Evolutionary conservation across 441 rosid species (phyloP).

Genomic region (Populus hybrid): DNA sequence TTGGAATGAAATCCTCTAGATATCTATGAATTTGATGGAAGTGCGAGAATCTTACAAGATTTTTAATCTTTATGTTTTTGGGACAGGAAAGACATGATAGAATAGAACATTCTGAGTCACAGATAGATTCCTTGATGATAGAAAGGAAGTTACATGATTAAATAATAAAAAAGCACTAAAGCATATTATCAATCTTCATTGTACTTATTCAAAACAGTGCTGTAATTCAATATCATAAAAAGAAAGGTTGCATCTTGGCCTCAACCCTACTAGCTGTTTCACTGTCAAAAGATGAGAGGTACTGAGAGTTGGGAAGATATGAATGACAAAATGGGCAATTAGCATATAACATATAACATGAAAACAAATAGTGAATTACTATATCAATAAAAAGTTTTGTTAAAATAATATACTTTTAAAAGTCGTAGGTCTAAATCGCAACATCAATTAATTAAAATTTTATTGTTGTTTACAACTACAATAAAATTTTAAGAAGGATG

Average conservation of each 20-base stretch:
- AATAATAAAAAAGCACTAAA: not conserved
- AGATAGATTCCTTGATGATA: not conserved
- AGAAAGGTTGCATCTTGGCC: not conserved
- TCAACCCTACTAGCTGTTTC: not conserved
- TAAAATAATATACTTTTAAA: too few relatives aligned
- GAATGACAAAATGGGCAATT: not conserved
- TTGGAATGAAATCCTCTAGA: not conserved
- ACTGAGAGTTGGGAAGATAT: not conserved
- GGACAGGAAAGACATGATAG: not conserved
- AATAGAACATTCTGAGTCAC: not conserved
- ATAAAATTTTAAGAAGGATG: too few relatives aligned
- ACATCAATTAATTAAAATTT: too few relatives aligned
- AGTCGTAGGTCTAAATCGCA: too few relatives aligned
- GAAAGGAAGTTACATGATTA: not conserved
- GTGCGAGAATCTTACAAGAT: not conserved
- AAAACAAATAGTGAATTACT: too few relatives aligned
- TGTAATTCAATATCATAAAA: not conserved
- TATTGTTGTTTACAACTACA: rapidly evolving
- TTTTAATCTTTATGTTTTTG: not conserved
- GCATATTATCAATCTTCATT: not conserved
- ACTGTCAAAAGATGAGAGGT: not conserved
- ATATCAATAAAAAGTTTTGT: too few relatives aligned
- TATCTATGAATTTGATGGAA: not conserved
- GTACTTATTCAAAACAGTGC: not conserved
- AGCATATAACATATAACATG: too few relatives aligned